Percentiles rank a stretch among this genome's conserved stretches.
These are phyloP conservation scores for Gracilaria domingensis DNA, from an alignment of 23 red algal species.

Conservation along the genomic window DNA sequence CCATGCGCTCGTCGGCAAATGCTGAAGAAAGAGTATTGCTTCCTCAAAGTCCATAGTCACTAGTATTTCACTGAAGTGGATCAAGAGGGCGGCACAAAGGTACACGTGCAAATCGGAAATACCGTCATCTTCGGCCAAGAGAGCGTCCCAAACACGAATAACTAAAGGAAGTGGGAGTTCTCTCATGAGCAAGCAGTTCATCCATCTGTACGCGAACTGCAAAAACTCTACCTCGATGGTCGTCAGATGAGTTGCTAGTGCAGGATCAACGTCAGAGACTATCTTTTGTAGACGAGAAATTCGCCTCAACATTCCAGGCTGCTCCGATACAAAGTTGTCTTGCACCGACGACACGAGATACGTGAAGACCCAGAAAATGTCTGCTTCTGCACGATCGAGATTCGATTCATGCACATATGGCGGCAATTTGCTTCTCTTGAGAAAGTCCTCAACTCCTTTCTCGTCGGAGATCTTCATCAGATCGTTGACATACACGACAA, in stretches of 20 bases:
- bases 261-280: conserved; percentile 67
- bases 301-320: conserved; percentile 89
- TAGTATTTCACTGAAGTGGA: conserved; percentile 69
- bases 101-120: conserved; percentile 88
- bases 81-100: conserved; percentile 86
- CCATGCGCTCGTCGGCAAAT: conserved; percentile 86
- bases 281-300: conserved; percentile 71
- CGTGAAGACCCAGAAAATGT: conserved; percentile 92
- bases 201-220: conserved; percentile 95
- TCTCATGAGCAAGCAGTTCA: conserved; percentile 94
- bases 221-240: conserved; percentile 73
- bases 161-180: conserved; percentile 88
- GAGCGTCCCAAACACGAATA: conserved; percentile 92
- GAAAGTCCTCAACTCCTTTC: conserved; percentile 42
- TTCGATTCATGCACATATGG: background rate
- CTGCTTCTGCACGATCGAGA: conserved; percentile 80
- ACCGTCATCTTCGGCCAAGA: conserved; percentile 75
- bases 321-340: conserved; percentile 90
- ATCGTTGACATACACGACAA: conserved; percentile 80
- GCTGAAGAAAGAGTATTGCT: conserved; percentile 87
- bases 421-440: background rate
- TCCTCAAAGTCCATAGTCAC: conserved; percentile 81
- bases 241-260: conserved; percentile 65
- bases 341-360: conserved; percentile 73
- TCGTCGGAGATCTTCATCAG: conserved; percentile 17